These are phyloP conservation scores for Beta lomatogona DNA, from an alignment of 179 eudicot species.

Conservation along the genomic window DNA sequence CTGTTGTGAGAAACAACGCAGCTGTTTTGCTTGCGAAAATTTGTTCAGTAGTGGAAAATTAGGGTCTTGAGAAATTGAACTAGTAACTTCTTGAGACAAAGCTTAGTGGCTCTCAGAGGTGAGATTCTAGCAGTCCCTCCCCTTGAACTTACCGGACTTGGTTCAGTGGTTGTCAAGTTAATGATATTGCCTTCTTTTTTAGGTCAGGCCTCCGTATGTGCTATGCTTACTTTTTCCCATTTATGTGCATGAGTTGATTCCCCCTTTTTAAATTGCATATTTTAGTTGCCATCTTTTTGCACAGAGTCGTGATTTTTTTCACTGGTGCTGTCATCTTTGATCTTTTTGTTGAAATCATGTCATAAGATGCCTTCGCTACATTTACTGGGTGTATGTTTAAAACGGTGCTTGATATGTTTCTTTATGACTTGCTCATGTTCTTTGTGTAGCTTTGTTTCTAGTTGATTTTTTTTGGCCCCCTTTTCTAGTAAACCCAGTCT, in stretches of 20 bases:
- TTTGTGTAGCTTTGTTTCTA: neutral
- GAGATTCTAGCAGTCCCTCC: neutral
- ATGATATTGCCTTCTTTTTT: too few species aligned
- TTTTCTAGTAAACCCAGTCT: neutral
- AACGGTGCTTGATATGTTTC: conserved; percentile 12
- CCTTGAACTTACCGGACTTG: neutral
- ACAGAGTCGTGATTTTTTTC: too few species aligned
- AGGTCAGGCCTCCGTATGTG: too few species aligned
- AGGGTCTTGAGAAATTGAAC: neutral
- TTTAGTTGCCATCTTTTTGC: neutral
- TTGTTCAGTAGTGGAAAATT: neutral
- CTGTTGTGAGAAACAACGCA: neutral
- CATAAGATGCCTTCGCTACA: neutral
- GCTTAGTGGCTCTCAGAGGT: neutral
- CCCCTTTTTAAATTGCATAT: neutral
- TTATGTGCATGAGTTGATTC: neutral
- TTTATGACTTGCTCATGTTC: conserved; percentile 8
- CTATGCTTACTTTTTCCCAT: neutral
- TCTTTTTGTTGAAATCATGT: conserved; percentile 8
- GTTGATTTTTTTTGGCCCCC: neutral
- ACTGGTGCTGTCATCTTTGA: neutral
- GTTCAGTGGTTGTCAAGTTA: neutral
- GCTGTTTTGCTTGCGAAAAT: neutral
- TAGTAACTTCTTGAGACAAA: neutral
- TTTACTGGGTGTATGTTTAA: conserved; percentile 8